Base-by-base conservation (phyloP, 495 filamentous ascomycete species). In the Letharia columbiana region DNA sequence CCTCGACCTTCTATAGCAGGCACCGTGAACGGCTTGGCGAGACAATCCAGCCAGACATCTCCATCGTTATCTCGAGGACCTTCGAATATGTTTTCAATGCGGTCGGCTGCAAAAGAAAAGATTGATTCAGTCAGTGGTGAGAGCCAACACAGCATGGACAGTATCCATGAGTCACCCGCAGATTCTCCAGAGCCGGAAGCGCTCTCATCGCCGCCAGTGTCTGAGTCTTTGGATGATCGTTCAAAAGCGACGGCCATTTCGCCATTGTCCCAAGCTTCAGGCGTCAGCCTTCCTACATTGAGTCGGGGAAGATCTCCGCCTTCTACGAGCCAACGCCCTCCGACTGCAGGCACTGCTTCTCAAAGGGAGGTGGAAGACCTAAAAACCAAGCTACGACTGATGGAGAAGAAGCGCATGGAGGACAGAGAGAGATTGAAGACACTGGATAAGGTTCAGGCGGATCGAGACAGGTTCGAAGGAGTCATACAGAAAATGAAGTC, bases 401-500 rank as follows among this genome's bases (percentile, higher is more conserved):
- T 93, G 72, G 91, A 94, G 70, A 90, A 90, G 71, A 92, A 94
- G 72, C 78, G 91, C 61, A 72, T 83, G 31, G 92, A 96, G 59
- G 91, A 96, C 73, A 82, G 90, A n/a, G 95, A 98, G 65, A 91
- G 89, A 72, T 76, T 96, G 59, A 95, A 91, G 70, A 78, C 72
- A 3, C 73, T 97, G 44, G 92, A 98, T 52, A 84, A 85, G 66
- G 73, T 91, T 45, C 87, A 92, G 71, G 77, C 82, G 13, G 92
- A 98, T 70, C 83, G 88, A 13, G 91, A 96, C 71, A 90, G 90
- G 65, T 95, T 91, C 66, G 90, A 96, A 72, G 78, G 77, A 3
- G 92, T 97, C 69, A 95, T 98, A 49, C 89, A 96, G 72, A 98
- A 94, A 67, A 76, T 98, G 62, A 90, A 94, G 75, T 82, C 86